A percentile compares a stretch with the other conserved stretches of the same genome.
Evolutionary conservation across 805 yeast species (phyloP).

Genomic region (Yarrowia sp.): DNA sequence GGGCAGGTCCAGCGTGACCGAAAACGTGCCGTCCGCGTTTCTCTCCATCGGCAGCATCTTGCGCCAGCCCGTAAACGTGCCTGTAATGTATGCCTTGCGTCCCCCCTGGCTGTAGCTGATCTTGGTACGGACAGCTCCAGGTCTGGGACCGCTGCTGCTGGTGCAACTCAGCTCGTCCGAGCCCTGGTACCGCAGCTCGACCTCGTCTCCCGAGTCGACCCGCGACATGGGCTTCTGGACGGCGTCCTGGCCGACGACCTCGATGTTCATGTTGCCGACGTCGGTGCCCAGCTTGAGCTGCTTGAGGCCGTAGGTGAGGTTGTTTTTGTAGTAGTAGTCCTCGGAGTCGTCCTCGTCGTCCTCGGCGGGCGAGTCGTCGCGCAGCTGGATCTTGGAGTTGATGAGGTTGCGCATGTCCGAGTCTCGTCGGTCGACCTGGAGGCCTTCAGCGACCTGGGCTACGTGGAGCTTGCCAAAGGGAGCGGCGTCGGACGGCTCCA

Average conservation of each 20-base stretch:
- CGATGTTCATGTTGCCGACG: conserved; percentile 17
- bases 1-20: conserved; percentile 45
- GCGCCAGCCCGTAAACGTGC: conserved; percentile 95
- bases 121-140: conserved; percentile 28
- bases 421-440: conserved; percentile 14
- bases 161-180: not conserved
- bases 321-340: conserved; percentile 24
- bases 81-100: conserved; percentile 85
- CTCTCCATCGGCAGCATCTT: conserved; percentile 83
- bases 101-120: conserved; percentile 86
- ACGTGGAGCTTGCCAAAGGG: conserved; percentile 18
- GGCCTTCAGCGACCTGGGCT: conserved; percentile 10
- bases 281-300: conserved; percentile 21
- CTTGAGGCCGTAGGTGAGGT: conserved; percentile 22
- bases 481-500: conserved; percentile 9
- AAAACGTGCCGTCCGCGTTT: conserved; percentile 36
- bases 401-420: not conserved
- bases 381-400: conserved; percentile 19
- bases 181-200: conserved; percentile 30
- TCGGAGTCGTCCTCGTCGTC: conserved; percentile 24
- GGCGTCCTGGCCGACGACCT: conserved; percentile 5
- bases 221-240: conserved; percentile 30
- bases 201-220: conserved; percentile 36
- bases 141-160: not conserved
- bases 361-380: conserved; percentile 16